Base-by-base conservation (phyloP, 257 asterid genomes). In the Linderniella brevidens region DNA sequence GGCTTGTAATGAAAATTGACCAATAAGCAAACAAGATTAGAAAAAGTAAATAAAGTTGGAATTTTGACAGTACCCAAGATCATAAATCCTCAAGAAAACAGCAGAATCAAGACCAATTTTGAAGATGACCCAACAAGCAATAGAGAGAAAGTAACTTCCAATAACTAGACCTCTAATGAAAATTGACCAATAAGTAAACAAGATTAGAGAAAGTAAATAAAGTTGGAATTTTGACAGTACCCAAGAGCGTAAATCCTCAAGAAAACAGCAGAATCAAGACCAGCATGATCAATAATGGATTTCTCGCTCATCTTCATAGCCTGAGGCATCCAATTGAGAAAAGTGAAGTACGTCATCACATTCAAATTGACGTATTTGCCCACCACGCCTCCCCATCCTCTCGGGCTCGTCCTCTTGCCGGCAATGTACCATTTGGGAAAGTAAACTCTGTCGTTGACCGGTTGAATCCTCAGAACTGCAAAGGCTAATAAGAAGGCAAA, bases 241-340 rank as follows among this genome's bases (percentile, higher is more conserved):
- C 99, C 96, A 62, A 90, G 94, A 44, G 65, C 68, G 39, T 85
- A 90, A 59, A 79, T 79, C 88, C 96, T 75, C 78, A 90, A 63
- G 80, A 90, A 90, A 70, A 75, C 85, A 50, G 92, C 99, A 58
- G 99, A 90, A 71, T 90, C 99, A 39, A 90, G 82, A 0, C 99
- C 99, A 55, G 99, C 99, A 67, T 90, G 99, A 44, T 9, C 53
- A 55, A 90, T 79, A 59, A 90, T 64, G 64, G 85, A 75, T 48
- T 78, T 32, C 70, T 90, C 96, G 43, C 62, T 81, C 98, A 85
- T 90, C 83, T 73, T 69, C 68, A 85, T 39, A 54, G 99, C 96
- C 61, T 81, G 88, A 55, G 99, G 96, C 94, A 90, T 90, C 99
- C 99, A 90, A 53, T 81, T 90, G 5, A 90, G 83, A 40, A 90